Evolutionary conservation across 352 stramenopile species (phyloP).

Genomic region (Phytophthora melonis): DNA sequence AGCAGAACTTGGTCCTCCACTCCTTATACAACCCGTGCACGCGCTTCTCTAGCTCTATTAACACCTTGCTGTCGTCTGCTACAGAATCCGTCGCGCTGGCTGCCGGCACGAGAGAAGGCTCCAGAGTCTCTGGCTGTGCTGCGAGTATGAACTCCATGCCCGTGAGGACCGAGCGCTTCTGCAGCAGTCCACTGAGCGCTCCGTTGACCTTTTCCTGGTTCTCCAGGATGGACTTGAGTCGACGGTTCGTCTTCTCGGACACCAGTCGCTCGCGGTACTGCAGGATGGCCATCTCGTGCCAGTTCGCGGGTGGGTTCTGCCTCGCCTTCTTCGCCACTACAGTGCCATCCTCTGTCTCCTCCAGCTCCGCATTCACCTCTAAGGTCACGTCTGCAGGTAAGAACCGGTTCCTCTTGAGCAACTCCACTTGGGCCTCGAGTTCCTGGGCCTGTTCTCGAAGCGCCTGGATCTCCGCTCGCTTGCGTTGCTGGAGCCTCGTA

Average conservation of each 20-base stretch:
- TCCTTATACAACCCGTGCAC: conserved; percentile 25
- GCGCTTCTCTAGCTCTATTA: conserved; percentile 20
- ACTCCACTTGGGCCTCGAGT: conserved; percentile 31
- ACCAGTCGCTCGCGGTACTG: conserved; percentile 35
- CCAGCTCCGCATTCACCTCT: conserved; percentile 8
- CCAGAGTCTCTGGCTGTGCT: neutral
- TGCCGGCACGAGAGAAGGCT: neutral
- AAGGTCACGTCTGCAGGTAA: conserved; percentile 10
- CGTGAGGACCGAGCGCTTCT: conserved; percentile 35
- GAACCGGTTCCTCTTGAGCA: conserved; percentile 38
- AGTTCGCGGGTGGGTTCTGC: conserved; percentile 11
- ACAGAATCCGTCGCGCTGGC: neutral
- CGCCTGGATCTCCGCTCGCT: conserved; percentile 35
- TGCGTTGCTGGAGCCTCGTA: conserved; percentile 35
- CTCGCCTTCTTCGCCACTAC: neutral
- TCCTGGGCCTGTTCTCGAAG: conserved; percentile 35
- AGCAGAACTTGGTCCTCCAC: neutral
- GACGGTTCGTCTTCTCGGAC: conserved; percentile 41
- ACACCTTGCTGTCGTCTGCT: neutral
- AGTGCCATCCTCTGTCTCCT: neutral
- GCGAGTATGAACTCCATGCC: conserved; percentile 35
- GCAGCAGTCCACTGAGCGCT: conserved; percentile 16
- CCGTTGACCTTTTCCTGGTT: conserved; percentile 39
- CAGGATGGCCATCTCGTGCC: conserved; percentile 28
- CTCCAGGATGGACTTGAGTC: conserved; percentile 33